Evolutionary conservation across 1,284 basidiomycete species (phyloP), one percentile per base, ranked within the genome.

Genomic region (Leccinum laetum): DNA sequence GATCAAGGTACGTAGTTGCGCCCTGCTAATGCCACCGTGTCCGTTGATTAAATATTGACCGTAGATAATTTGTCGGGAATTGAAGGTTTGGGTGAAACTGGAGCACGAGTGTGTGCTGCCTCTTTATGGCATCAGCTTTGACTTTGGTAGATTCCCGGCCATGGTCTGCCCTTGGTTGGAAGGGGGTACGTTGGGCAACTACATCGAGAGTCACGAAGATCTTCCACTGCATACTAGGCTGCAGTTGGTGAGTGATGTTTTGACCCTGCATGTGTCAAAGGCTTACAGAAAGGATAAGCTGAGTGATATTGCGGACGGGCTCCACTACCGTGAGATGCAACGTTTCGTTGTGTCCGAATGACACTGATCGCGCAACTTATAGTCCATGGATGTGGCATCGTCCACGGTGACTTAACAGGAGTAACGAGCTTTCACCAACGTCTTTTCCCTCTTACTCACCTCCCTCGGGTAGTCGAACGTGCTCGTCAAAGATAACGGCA

Each of bases 401-500:
- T 71, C 18, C 73, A 75, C 46, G 72, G 72, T 5, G 72, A 73
- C 55, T 63, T 73, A 60, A 75, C 71, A 55, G 71, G 71, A 46
- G 71, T 75, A 53, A 70, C 46, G 60, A 32, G 14, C 8, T 13
- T 2, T 35, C 24, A 6, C 10, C 4, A 2, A 26, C 4, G 21
- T 39, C 4, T 8, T 44, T 18, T 7, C 2, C 18, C n/a, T 14
- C 10, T 59, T 10, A 44, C 58, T 65, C 13, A 69, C 58, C n/a
- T 61, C 29, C 16, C 56, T 46, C 32, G 55, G 7, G 3, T 37
- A 75, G 72, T 70, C 70, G 1, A 81, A 80, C 60, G 66, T 80
- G 4, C 71, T 81, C 29, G 76, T 80, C 52, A 69, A 67, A 56
- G 70, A 71, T 29, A 67, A 73, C 2, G 68, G 72, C 44, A 67